Base-by-base conservation (phyloP, 192 early-diverging fungal species). In the Backusella australiensis region DNA sequence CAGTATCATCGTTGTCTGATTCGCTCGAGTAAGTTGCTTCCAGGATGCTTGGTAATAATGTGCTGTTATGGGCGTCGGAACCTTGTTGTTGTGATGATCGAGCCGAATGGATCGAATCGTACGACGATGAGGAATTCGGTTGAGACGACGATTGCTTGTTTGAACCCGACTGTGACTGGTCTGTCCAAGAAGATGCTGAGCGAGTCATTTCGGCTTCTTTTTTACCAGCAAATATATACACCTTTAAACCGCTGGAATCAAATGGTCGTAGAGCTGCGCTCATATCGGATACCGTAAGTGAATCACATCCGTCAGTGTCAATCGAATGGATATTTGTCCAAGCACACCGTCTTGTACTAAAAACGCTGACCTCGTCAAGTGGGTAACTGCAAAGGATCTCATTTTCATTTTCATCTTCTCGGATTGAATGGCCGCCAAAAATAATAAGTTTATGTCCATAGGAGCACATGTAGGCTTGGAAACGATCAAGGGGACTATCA, bases 401-500 rank as follows among this genome's bases (percentile, higher is more conserved):
- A 9, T 77, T 75, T 23, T 81, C 80, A 6, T 78, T 69, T 32
- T 77, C 68, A 12, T 81, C 80, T 53, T 74, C 44, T 29, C 71
- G 73, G 23, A 81, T 56, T 12, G 80, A 75, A 19, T 78, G 76
- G 0, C 80, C 80, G 6, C 80, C 80, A 75, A 81, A 78, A 12
- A 81, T 72, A 66, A 81, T 67, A 19, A 81, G 68, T 39, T 81
- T 81, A n/a, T 81, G 67, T 1, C 69, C 56, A 3, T 73, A 49
- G 3, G 59, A 34, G 36, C 72, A 63, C 76, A 81, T 81, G 38
- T 66, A 72, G 23, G 66, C 34, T 44, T 77, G 80, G 34, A 77
- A 81, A 21, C 80, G 67, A 32, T 81, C 80, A 15, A 53, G 34
- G 3, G 80, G 80, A 19, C 56, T 65, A 23, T 38, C 14, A 19